Conservation (phyloP, 768 basidiomycete species). For the Baorangia bicolor region DNA sequence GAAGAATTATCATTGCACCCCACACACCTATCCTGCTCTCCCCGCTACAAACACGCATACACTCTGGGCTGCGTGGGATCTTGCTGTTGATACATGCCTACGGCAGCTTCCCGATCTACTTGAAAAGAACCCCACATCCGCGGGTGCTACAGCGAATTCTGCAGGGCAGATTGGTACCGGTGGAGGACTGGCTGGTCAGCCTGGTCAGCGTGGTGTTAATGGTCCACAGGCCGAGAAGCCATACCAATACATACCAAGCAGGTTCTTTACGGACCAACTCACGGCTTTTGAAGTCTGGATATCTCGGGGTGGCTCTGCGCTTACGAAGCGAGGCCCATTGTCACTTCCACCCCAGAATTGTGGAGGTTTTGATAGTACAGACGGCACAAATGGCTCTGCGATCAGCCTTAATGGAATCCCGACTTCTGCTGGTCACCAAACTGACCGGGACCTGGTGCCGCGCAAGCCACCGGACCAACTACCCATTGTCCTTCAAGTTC, state of each 20-base stretch:
- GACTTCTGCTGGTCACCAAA: conserved; percentile 3
- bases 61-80: conserved; percentile 97
- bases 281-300: conserved; percentile 99
- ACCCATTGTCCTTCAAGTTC: conserved; percentile 95
- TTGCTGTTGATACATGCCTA: conserved; percentile 91
- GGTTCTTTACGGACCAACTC: conserved; percentile 94
- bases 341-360: conserved; percentile 58
- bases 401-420: conserved; percentile 18
- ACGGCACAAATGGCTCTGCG: conserved; percentile 13
- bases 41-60: conserved; percentile 97
- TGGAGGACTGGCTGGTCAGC: conserved; percentile 17
- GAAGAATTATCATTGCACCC: conserved; percentile 97
- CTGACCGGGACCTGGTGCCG: conserved; percentile 57
- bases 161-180: conserved; percentile 10
- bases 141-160: conserved; percentile 23
- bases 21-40: conserved; percentile 87
- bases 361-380: conserved; percentile 27
- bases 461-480: conserved; percentile 96
- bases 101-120: conserved; percentile 90
- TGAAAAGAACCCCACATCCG: conserved; percentile 33
- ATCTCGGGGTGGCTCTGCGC: conserved; percentile 83
- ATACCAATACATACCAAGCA: conserved; percentile 78
- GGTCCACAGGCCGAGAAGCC: conserved; percentile 41
- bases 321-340: conserved; percentile 73
- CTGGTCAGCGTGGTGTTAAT: conserved; percentile 19